Evolutionary conservation across 169 alveolate genomes (phyloP).

Genomic region (Plasmodium coatneyi): DNA sequence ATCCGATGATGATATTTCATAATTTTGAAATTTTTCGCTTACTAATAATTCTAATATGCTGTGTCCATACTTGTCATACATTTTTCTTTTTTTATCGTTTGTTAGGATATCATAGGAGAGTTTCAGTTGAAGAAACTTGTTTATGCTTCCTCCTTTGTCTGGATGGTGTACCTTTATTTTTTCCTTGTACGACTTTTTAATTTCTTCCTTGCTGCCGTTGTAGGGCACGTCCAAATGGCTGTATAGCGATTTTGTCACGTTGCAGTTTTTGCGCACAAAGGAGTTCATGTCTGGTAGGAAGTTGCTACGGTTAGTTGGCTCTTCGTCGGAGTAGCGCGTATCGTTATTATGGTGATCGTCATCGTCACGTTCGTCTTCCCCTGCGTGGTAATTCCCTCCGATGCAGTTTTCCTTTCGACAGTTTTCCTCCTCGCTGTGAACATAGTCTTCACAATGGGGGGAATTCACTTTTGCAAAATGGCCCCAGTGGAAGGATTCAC

Average conservation of each 20-base stretch:
- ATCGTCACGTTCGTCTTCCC: background rate
- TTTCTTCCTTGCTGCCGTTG: slow-evolving; percentile 45
- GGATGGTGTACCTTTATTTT: slow-evolving; percentile 69
- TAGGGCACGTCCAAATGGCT: slow-evolving; percentile 46
- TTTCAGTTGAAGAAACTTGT: slow-evolving; percentile 56
- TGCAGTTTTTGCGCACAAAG: slow-evolving; percentile 24
- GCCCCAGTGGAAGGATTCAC: background rate
- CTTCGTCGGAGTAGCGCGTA: background rate
- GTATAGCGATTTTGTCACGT: slow-evolving; percentile 31
- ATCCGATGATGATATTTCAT: slow-evolving; percentile 53
- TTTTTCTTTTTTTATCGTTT: slow-evolving; percentile 58
- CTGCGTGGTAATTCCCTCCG: background rate
- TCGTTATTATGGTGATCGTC: background rate
- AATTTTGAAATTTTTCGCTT: slow-evolving; percentile 51
- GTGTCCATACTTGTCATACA: slow-evolving; percentile 73
- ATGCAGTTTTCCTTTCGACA: background rate
- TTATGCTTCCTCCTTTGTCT: slow-evolving; percentile 66
- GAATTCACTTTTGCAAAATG: background rate
- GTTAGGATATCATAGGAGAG: slow-evolving; percentile 61
- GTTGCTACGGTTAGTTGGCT: background rate
- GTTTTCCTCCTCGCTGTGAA: background rate
- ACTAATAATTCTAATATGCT: slow-evolving; percentile 63
- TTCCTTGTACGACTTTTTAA: slow-evolving; percentile 66
- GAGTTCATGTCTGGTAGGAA: background rate
- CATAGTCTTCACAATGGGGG: background rate